These are phyloP conservation scores for Eimeria acervulina DNA, from an alignment of 169 alveolate species.

Conservation along the genomic window DNA sequence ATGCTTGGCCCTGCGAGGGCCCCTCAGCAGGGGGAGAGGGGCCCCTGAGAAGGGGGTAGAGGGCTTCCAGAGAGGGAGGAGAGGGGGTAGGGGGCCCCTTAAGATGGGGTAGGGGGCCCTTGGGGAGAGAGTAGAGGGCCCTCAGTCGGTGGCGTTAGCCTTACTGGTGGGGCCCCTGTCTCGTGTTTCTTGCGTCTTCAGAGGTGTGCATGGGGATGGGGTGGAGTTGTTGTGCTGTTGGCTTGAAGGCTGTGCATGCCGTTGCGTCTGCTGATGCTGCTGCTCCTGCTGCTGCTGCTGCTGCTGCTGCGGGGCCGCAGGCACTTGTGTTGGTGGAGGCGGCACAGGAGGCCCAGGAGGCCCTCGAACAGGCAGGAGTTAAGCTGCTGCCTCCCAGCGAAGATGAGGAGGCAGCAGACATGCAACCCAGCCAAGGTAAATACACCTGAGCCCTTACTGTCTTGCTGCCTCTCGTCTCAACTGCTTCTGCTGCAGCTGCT, in stretches of 20 bases:
- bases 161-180: not conserved
- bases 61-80: no score
- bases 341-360: slow-evolving; percentile 73
- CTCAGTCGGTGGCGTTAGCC: not conserved
- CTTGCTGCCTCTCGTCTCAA: not conserved
- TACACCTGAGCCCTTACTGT: not conserved
- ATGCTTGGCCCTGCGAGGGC: not conserved
- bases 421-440: slow-evolving; percentile 34
- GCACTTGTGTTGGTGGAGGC: slow-evolving; percentile 53
- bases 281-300: slow-evolving; percentile 26
- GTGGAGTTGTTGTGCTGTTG: not conserved
- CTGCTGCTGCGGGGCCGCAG: slow-evolving; percentile 18
- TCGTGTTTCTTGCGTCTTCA: not conserved
- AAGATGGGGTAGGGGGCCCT: no score
- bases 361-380: slow-evolving; percentile 66
- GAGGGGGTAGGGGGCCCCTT: no score
- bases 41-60: no score
- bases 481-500: slow-evolving; percentile 36
- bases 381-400: slow-evolving; percentile 57
- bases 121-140: not conserved
- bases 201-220: not conserved
- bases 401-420: slow-evolving; percentile 52
- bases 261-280: not conserved
- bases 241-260: not conserved
- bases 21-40: not conserved